Base-by-base conservation (phyloP, 164 flowering plant species). In the Vitis riparia region DNA sequence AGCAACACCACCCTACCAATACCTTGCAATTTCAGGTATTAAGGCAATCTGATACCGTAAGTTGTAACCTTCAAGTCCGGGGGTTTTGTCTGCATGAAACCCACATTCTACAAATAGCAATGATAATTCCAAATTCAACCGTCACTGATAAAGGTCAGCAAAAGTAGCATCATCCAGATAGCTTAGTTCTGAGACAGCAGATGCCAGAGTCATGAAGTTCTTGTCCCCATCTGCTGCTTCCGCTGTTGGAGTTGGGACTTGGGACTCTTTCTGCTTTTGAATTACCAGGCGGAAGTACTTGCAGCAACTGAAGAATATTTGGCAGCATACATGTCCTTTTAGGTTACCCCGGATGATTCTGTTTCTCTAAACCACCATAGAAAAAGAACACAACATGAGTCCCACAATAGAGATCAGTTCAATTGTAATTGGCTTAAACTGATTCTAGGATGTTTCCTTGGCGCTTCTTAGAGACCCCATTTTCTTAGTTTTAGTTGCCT, bases 281-380 rank as follows among this genome's bases (percentile, higher is more conserved):
- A 37, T 15, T 11, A 0, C 19, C 51, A 29, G 16, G 58, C 27
- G 9, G 23, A 19, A 19, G 23, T 9, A 14, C 61, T 58, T 15
- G 59, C 63, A 56, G 67, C 71, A 9, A 60, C 23, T 10, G 73
- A 65, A 15, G 67, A 55, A 19, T 19, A 19, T 51, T 65, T 69
- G 0, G 49, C 49, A 5, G 71, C 23, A 37, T 11, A 51, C 68
- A 16, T 69, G 23, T 19, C 67, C 29, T 67, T 50, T 53, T 30
- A 13, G 53, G 44, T 12, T 56, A 19, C 23, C 68, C 51, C 44
- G 0, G 53, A 8, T 55, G 11, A 7, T n/a, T 17, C 17, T 23
- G 65, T 66, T 69, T 66, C 66, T 65, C 65, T 57, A 75, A 75
- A 66, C 59, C 65, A 16, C 59, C 64, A 27, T 62, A 51, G 51